A percentile compares a stretch with the other conserved stretches of the same genome.
Conservation (phyloP, 768 basidiomycete genomes). For the Boletus reticuloceps region DNA sequence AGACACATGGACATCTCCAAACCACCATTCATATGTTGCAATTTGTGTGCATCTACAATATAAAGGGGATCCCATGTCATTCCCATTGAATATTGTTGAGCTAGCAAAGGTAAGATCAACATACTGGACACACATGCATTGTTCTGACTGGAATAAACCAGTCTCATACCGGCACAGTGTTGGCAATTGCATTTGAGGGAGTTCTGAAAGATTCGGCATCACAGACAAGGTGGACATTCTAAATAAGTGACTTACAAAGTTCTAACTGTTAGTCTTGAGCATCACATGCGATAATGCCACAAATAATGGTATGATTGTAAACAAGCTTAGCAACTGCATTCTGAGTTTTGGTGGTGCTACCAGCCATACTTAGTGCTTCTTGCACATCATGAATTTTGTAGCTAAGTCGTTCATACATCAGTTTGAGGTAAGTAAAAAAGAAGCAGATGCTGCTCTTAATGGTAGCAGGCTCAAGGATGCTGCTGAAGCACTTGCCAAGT, state of each 20-base stretch:
- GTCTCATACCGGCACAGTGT: background rate
- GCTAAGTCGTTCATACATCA: background rate
- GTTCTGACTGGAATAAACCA: background rate
- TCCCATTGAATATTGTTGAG: too few species aligned
- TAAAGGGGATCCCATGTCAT: background rate
- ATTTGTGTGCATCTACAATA: background rate
- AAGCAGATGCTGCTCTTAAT: background rate
- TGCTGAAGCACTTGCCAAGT: background rate
- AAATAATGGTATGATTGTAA: too few species aligned
- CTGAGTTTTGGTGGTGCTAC: too few species aligned
- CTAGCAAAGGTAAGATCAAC: too few species aligned
- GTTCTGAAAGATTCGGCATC: background rate
- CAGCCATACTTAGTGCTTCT: background rate
- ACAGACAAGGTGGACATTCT: background rate
- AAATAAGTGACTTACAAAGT: background rate
- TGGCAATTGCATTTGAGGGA: background rate
- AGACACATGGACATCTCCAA: background rate
- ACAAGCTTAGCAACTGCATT: too few species aligned
- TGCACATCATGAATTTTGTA: background rate
- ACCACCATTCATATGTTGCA: background rate
- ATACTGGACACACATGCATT: too few species aligned
- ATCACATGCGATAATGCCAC: background rate
- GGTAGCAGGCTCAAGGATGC: background rate
- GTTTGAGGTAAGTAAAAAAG: background rate
- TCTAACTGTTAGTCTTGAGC: background rate